phyloP scores from a whole-genome alignment of 192 early-diverging fungal genomes.

The Phycomyces nitens region DNA sequence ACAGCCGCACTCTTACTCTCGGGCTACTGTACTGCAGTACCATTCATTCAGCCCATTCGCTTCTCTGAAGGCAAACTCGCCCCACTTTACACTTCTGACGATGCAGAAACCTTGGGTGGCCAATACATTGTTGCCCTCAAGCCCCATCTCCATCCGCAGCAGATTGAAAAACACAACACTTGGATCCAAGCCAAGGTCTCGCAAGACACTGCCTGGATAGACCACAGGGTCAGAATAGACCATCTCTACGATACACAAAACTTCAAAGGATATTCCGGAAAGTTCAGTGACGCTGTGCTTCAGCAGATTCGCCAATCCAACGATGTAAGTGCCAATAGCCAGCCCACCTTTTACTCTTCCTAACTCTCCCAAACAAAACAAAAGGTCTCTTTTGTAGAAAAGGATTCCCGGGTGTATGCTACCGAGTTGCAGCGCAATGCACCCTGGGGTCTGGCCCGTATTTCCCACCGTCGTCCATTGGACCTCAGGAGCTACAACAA shows the following conservation, averaged over 20 bases:
- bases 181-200: conserved; percentile 26
- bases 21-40: conserved; percentile 28
- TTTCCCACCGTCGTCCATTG: conserved; percentile 71
- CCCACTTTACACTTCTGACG: conserved; percentile 57
- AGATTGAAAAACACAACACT: conserved; percentile 26
- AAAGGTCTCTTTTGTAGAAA: conserved; percentile 78
- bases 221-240: conserved; percentile 47
- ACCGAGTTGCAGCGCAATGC: conserved; percentile 62
- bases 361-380: not conserved
- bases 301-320: conserved; percentile 59
- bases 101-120: conserved; percentile 65
- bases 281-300: conserved; percentile 56
- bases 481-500: conserved; percentile 57
- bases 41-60: conserved; percentile 26
- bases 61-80: conserved; percentile 39
- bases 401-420: conserved; percentile 75
- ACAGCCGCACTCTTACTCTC: conserved; percentile 36
- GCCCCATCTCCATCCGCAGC: conserved; percentile 33
- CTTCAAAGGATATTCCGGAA: conserved; percentile 70
- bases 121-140: conserved; percentile 79
- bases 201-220: conserved; percentile 10
- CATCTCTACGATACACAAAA: conserved; percentile 62
- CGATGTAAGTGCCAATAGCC: conserved; percentile 50
- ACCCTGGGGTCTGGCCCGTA: conserved; percentile 85
- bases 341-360: too few species aligned